A percentile compares a stretch with the other conserved stretches of the same genome.
phyloP scores from a whole-genome alignment of 441 rosid species.

The Cnidoscolus chayamansa region DNA sequence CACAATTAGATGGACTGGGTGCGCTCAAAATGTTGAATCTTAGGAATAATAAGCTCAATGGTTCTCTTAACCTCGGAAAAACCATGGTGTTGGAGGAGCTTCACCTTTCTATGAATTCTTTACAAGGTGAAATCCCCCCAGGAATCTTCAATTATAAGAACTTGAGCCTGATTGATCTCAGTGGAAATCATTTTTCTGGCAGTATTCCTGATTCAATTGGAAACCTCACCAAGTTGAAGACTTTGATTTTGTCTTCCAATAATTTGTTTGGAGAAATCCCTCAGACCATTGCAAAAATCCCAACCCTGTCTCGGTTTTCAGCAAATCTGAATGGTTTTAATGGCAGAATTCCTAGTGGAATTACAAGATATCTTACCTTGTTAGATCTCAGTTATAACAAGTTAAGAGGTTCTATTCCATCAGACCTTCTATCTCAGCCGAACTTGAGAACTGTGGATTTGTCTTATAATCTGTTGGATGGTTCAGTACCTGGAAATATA shows the following conservation, averaged over 20 bases:
- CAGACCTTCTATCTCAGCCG: slow-evolving; percentile 36
- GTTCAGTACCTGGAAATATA: slow-evolving; percentile 42
- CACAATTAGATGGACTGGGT: slow-evolving; percentile 44
- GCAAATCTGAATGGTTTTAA: slow-evolving; percentile 48
- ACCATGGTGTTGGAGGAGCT: slow-evolving; percentile 41
- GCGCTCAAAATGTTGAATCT: slow-evolving; percentile 49
- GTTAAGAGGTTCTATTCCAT: slow-evolving; percentile 45
- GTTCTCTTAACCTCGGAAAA: slow-evolving; percentile 43
- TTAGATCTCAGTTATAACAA: slow-evolving; percentile 66
- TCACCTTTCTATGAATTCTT: slow-evolving; percentile 33
- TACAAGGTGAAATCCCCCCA: slow-evolving; percentile 47
- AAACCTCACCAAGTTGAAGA: slow-evolving; percentile 41
- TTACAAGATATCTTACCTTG: slow-evolving; percentile 36
- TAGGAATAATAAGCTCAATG: slow-evolving; percentile 30
- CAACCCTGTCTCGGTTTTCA: slow-evolving; percentile 54
- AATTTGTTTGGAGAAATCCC: slow-evolving; percentile 46
- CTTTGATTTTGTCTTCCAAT: slow-evolving; percentile 53
- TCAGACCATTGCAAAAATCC: slow-evolving; percentile 34
- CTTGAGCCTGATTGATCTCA: slow-evolving; percentile 50
- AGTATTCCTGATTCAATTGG: slow-evolving; percentile 47
- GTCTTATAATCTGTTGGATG: slow-evolving; percentile 45
- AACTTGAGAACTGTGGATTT: slow-evolving; percentile 47
- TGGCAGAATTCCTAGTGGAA: slow-evolving; percentile 46
- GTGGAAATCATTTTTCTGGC: slow-evolving; percentile 45
- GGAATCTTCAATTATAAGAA: slow-evolving; percentile 35